Conservation (phyloP, 371 early-diverging fungal species). For the Nematocida sp. region DNA sequence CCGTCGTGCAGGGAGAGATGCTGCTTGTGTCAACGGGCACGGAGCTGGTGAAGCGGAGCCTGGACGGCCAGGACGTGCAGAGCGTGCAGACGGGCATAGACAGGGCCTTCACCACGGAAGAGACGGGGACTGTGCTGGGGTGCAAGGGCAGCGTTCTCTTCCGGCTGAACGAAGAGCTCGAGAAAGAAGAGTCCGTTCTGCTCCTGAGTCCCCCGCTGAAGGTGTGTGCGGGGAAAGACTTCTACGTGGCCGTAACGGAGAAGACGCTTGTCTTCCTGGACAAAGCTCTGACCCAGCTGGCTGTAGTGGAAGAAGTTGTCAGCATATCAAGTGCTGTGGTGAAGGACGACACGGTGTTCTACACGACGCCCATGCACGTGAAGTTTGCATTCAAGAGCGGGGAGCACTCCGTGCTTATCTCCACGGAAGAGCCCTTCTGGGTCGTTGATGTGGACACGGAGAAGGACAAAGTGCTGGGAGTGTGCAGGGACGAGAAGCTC, state of each 20-base stretch:
- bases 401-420: constrained; percentile 84
- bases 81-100: neutral
- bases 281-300: constrained; percentile 73
- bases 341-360: constrained; percentile 82
- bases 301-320: constrained; percentile 83
- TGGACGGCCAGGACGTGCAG: constrained; percentile 49
- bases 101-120: constrained; percentile 19
- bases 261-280: constrained; percentile 74
- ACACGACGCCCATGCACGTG: constrained; percentile 91
- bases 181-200: constrained; percentile 9
- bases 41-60: constrained; percentile 25
- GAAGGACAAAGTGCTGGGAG: constrained; percentile 73
- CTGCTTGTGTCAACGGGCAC: constrained; percentile 2
- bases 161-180: neutral
- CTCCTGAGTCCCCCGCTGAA: constrained; percentile 2
- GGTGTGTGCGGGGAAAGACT: neutral
- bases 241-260: constrained; percentile 52
- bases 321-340: constrained; percentile 87
- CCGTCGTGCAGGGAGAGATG: neutral
- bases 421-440: constrained; percentile 83
- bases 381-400: constrained; percentile 81
- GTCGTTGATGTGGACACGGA: constrained; percentile 75
- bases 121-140: constrained; percentile 15
- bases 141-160: constrained; percentile 17
- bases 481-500: constrained; percentile 74